Percentiles rank a stretch among this genome's conserved stretches.
Conservation (phyloP, 768 basidiomycete genomes). For the Rhizopogon roseolus region DNA sequence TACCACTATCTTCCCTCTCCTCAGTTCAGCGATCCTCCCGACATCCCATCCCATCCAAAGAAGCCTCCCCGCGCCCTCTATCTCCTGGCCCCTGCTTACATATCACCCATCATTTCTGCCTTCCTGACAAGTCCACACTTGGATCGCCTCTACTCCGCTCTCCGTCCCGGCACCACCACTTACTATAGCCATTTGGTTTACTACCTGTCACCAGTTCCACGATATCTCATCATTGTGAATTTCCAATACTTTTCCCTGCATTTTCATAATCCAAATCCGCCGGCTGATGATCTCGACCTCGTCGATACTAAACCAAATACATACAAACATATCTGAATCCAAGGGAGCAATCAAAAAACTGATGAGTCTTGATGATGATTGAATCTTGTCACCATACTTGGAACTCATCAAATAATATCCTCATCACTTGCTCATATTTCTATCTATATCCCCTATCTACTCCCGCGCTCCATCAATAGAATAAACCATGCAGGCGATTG, state of each 20-base stretch:
- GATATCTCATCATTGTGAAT: no score
- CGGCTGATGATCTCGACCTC: not conserved
- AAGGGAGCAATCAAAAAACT: no score
- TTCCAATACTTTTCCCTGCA: no score
- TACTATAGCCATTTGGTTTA: not conserved
- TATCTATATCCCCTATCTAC: not conserved
- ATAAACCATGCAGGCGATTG: slow-evolving; percentile 18
- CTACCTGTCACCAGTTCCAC: no score
- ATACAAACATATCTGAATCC: not conserved
- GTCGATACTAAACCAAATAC: not conserved
- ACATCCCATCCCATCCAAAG: slow-evolving; percentile 10
- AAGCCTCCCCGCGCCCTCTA: slow-evolving; percentile 5
- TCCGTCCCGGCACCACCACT: not conserved
- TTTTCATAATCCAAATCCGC: no score
- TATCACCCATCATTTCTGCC: not conserved
- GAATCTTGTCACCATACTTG: not conserved
- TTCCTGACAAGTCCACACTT: not conserved
- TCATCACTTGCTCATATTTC: no score
- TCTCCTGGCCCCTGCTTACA: slow-evolving; percentile 14
- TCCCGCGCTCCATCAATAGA: slow-evolving; percentile 15
- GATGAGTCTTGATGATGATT: no score
- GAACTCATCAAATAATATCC: not conserved
- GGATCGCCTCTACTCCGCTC: not conserved
- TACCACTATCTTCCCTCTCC: slow-evolving; percentile 1
- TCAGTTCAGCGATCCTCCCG: slow-evolving; percentile 28